Evolutionary conservation across 495 filamentous ascomycete genomes (phyloP).

Genomic region (Podospora fimiseda): DNA sequence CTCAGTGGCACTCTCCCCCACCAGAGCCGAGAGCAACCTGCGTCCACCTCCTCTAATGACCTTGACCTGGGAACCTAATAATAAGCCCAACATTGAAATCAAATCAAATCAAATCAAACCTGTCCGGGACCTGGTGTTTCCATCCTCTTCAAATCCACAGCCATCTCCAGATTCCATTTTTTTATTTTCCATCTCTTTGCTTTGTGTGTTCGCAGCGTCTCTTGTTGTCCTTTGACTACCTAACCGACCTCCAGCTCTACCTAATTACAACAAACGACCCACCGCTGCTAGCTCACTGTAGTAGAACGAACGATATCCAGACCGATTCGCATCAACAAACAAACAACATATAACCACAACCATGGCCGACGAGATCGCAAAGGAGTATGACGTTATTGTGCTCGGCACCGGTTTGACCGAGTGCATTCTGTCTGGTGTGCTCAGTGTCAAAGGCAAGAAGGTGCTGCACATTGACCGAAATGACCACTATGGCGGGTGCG

Average conservation of each 20-base stretch:
- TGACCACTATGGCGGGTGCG: slow-evolving; percentile 96
- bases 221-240: background rate
- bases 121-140: background rate
- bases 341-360: slow-evolving; percentile 1
- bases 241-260: background rate
- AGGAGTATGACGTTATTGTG: slow-evolving; percentile 96
- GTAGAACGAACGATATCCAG: background rate
- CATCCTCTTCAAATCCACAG: background rate
- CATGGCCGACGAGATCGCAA: slow-evolving; percentile 89
- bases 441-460: slow-evolving; percentile 98
- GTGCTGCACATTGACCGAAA: slow-evolving; percentile 98
- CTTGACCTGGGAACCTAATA: slow-evolving; percentile 6
- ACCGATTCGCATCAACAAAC: background rate
- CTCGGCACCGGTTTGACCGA: slow-evolving; percentile 97
- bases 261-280: background rate
- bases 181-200: background rate
- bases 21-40: slow-evolving; percentile 10
- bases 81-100: slow-evolving; percentile 7
- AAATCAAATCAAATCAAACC: slow-evolving; percentile 1
- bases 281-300: background rate
- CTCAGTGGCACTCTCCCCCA: slow-evolving; percentile 9
- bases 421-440: slow-evolving; percentile 94
- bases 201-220: background rate
- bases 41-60: background rate
- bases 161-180: background rate